phyloP scores from a whole-genome alignment of 1,139 yeast species.

The Yamadazyma diddensiae region DNA sequence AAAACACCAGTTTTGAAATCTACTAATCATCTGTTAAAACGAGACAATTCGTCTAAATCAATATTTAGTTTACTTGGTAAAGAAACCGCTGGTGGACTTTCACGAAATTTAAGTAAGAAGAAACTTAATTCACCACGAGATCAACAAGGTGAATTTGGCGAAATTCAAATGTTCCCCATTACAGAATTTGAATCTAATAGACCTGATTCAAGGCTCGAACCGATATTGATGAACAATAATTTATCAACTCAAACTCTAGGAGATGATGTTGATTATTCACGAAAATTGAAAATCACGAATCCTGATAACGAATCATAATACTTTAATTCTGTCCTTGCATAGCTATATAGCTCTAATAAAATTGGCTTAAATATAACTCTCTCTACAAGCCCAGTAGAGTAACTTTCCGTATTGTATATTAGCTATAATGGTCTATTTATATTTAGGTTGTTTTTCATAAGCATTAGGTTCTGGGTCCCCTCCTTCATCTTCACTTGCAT shows the following conservation, averaged over 20 bases:
- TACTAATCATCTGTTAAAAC: constrained; percentile 15
- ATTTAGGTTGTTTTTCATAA: constrained; percentile 70
- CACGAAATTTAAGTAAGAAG: constrained; percentile 34
- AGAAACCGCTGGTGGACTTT: constrained; percentile 23
- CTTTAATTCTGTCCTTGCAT: constrained; percentile 1
- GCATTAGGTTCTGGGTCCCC: constrained; percentile 52
- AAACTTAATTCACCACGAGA: constrained; percentile 18
- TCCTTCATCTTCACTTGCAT: constrained; percentile 32
- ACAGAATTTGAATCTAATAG: constrained; percentile 62
- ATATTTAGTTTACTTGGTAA: constrained; percentile 31
- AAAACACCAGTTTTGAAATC: constrained; percentile 16
- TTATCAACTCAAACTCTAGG: constrained; percentile 63
- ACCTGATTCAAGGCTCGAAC: constrained; percentile 24
- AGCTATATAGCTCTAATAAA: background rate
- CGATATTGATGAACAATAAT: constrained; percentile 56
- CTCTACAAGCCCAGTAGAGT: background rate
- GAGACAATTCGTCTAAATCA: constrained; percentile 38
- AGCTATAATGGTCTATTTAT: constrained; percentile 22
- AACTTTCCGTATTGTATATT: background rate
- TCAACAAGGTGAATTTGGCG: constrained; percentile 13
- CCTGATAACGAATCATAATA: constrained; percentile 36
- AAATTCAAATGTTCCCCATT: constrained; percentile 35
- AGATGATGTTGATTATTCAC: constrained; percentile 71
- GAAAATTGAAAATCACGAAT: constrained; percentile 69
- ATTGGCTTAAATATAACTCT: background rate